Percentiles rank a stretch among this genome's conserved stretches.
Evolutionary conservation across 1,139 yeast species (phyloP).

Genomic region (Hyphopichia pseudoburtonii): DNA sequence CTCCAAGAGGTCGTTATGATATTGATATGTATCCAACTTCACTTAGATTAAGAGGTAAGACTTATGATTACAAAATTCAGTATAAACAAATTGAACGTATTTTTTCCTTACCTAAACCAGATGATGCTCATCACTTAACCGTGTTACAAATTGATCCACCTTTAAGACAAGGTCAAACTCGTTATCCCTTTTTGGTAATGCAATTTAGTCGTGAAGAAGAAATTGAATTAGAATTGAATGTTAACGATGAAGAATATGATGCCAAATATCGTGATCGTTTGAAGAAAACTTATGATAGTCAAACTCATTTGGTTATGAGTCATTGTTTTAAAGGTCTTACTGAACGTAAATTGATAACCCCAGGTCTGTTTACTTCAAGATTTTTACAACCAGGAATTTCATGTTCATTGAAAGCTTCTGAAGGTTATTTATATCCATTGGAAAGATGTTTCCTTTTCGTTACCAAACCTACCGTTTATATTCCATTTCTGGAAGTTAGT

Average conservation of each 20-base stretch:
- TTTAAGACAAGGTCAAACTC: constrained; percentile 84
- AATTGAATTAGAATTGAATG: constrained; percentile 83
- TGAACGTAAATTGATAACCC: constrained; percentile 79
- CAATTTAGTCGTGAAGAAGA: constrained; percentile 91
- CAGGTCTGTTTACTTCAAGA: constrained; percentile 79
- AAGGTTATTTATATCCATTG: constrained; percentile 87
- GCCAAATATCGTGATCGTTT: constrained; percentile 74
- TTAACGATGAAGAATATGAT: constrained; percentile 80
- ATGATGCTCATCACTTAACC: constrained; percentile 84
- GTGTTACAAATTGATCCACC: constrained; percentile 96
- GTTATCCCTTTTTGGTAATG: constrained; percentile 87
- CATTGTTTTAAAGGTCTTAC: constrained; percentile 90
- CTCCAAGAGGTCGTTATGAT: constrained; percentile 98
- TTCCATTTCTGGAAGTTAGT: constrained; percentile 81
- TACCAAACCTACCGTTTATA: constrained; percentile 91
- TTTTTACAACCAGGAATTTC: constrained; percentile 80
- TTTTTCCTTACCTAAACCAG: constrained; percentile 90
- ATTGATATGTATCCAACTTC: constrained; percentile 90
- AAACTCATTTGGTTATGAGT: constrained; percentile 82
- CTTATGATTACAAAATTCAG: constrained; percentile 94
- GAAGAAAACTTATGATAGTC: constrained; percentile 75
- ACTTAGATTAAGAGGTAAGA: constrained; percentile 92
- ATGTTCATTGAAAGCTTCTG: constrained; percentile 92
- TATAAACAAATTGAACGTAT: constrained; percentile 88
- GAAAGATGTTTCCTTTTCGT: constrained; percentile 90